phyloP scores from a whole-genome alignment of 352 stramenopile genomes.

The Thalassiosira exigua region DNA sequence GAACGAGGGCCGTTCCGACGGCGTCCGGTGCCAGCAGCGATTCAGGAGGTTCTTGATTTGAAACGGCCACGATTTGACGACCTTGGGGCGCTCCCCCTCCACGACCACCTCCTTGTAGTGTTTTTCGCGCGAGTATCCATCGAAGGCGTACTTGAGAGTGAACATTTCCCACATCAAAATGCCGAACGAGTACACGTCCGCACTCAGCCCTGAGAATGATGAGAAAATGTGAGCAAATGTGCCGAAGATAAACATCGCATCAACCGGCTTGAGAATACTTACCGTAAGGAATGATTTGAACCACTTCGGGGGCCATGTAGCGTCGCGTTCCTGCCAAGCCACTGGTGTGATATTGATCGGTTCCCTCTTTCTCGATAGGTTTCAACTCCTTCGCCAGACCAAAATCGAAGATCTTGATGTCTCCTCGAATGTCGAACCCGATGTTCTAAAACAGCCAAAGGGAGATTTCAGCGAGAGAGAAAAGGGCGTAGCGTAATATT shows the following conservation, averaged over 20 bases:
- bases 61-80: constrained; percentile 61
- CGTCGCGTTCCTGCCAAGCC: constrained; percentile 45
- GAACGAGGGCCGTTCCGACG: constrained; percentile 41
- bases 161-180: constrained; percentile 80
- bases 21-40: constrained; percentile 58
- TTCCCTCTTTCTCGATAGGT: constrained; percentile 30
- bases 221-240: too few relatives aligned
- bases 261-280: too few relatives aligned
- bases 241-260: too few relatives aligned
- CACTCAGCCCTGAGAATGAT: constrained; percentile 49
- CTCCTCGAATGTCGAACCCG: constrained; percentile 42
- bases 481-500: neutral
- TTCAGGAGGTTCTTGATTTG: constrained; percentile 57
- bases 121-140: constrained; percentile 58
- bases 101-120: constrained; percentile 70
- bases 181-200: constrained; percentile 78
- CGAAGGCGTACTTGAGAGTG: constrained; percentile 67
- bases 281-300: constrained; percentile 85
- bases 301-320: constrained; percentile 82
- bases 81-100: constrained; percentile 57
- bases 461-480: too few relatives aligned
- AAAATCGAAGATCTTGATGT: constrained; percentile 67
- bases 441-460: too few relatives aligned
- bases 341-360: constrained; percentile 49
- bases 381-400: constrained; percentile 60